Evolutionary conservation across 257 asterid species (phyloP).

Genomic region (Solanum chiquidenum): DNA sequence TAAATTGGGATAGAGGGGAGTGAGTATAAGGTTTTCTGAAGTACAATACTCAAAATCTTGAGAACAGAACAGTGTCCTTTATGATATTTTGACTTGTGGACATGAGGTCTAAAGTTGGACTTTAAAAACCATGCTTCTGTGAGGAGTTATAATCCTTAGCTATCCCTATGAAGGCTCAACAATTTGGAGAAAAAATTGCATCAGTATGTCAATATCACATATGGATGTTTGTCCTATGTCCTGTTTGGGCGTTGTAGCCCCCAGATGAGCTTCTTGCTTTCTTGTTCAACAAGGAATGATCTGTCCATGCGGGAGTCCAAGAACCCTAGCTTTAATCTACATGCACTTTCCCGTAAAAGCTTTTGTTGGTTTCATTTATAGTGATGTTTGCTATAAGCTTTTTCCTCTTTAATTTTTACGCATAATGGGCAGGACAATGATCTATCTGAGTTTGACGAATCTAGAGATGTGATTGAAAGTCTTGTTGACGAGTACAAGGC

Average conservation of each 20-base stretch:
- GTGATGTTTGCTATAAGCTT: not conserved
- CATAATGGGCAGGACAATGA: slow-evolving; percentile 72
- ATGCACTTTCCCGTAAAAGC: not conserved
- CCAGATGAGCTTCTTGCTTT: not conserved
- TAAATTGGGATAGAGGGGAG: not conserved
- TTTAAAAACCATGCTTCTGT: not conserved
- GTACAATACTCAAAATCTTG: not conserved
- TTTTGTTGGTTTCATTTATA: not conserved
- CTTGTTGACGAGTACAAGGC: slow-evolving; percentile 99
- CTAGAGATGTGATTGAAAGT: slow-evolving; percentile 90
- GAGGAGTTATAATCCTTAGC: not conserved
- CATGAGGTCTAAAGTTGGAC: not conserved
- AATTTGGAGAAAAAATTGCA: not conserved
- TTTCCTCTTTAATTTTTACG: not conserved
- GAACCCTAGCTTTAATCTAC: not conserved
- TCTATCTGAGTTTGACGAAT: slow-evolving; percentile 97
- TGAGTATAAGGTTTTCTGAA: not conserved
- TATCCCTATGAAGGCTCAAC: not conserved
- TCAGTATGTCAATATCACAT: not conserved
- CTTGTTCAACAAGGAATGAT: not conserved
- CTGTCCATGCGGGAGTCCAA: not conserved
- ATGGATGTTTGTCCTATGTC: not conserved
- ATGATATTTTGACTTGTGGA: not conserved
- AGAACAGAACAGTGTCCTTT: not conserved
- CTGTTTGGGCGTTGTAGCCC: not conserved